Conservation (phyloP, 306 rosid genomes). For the Crataegus laevigata region DNA sequence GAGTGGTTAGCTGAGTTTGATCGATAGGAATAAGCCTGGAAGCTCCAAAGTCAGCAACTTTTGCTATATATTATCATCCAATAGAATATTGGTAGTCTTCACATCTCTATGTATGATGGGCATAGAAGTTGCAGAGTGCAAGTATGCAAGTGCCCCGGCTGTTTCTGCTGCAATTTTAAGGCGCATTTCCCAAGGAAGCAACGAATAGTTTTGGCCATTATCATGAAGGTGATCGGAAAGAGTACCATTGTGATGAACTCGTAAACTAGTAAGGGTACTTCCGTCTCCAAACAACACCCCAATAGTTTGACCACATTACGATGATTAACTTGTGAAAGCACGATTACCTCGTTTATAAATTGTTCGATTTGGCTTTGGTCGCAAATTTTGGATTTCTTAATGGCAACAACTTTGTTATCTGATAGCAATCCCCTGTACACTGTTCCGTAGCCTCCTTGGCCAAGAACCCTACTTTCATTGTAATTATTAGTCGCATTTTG, state of each 20-base stretch:
- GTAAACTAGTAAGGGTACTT: slow-evolving; percentile 12
- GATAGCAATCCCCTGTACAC: slow-evolving; percentile 15
- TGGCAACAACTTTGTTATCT: slow-evolving; percentile 3
- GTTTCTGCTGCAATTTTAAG: slow-evolving; percentile 20
- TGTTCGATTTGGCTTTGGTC: slow-evolving; percentile 17
- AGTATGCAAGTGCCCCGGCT: slow-evolving; percentile 15
- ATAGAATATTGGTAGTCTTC: slow-evolving; percentile 14
- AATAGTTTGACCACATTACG: slow-evolving; percentile 19
- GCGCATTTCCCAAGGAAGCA: slow-evolving; percentile 11
- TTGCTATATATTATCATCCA: slow-evolving; percentile 10
- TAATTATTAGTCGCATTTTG: slow-evolving; percentile 12
- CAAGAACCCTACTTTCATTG: neutral
- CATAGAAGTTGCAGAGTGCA: slow-evolving; percentile 18
- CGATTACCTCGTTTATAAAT: slow-evolving; percentile 16
- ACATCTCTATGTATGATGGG: slow-evolving; percentile 24
- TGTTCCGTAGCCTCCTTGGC: slow-evolving; percentile 21
- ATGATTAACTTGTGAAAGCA: slow-evolving; percentile 19
- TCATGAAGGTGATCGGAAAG: neutral
- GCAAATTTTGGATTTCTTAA: slow-evolving; percentile 15
- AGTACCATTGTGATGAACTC: slow-evolving; percentile 20
- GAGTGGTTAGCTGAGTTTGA: slow-evolving; percentile 22
- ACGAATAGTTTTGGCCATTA: neutral
- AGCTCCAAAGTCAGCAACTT: slow-evolving; percentile 24
- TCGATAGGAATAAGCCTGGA: slow-evolving; percentile 21
- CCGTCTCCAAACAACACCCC: slow-evolving; percentile 25